Evolutionary conservation across 768 basidiomycete species (phyloP).

Genomic region (Rhodotorula taiwanensis): DNA sequence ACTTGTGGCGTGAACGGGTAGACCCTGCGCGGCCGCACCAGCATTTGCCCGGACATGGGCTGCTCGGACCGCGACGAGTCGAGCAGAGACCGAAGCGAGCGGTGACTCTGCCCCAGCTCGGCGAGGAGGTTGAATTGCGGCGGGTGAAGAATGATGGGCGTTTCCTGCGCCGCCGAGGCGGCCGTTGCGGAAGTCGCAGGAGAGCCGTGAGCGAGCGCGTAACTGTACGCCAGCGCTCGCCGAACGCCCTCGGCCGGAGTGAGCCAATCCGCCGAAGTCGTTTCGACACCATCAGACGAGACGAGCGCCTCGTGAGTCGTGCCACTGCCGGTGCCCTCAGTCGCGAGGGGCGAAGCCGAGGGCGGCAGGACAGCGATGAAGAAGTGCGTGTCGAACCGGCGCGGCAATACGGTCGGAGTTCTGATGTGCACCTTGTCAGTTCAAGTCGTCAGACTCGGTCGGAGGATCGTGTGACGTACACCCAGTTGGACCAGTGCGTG

Average conservation of each 20-base stretch:
- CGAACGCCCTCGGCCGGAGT: conserved; percentile 25
- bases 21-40: neutral
- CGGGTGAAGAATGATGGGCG: conserved; percentile 35
- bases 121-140: conserved; percentile 38
- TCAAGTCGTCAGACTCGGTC: neutral
- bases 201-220: neutral
- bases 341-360: neutral
- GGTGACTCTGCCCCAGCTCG: conserved; percentile 26
- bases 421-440: neutral
- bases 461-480: conserved; percentile 1
- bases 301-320: conserved; percentile 4
- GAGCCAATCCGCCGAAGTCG: conserved; percentile 32
- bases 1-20: neutral
- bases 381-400: conserved; percentile 39
- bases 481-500: conserved; percentile 29
- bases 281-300: conserved; percentile 31
- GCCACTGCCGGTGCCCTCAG: neutral
- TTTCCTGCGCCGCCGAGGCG: neutral
- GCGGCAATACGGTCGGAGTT: conserved; percentile 19
- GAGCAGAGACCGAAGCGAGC: neutral
- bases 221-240: conserved; percentile 22
- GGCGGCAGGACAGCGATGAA: conserved; percentile 33
- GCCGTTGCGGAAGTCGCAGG: neutral
- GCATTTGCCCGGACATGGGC: conserved; percentile 5
- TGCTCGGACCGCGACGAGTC: neutral